Base-by-base conservation (phyloP, 306 rosid species). In the Sechiopsis laciniata region DNA sequence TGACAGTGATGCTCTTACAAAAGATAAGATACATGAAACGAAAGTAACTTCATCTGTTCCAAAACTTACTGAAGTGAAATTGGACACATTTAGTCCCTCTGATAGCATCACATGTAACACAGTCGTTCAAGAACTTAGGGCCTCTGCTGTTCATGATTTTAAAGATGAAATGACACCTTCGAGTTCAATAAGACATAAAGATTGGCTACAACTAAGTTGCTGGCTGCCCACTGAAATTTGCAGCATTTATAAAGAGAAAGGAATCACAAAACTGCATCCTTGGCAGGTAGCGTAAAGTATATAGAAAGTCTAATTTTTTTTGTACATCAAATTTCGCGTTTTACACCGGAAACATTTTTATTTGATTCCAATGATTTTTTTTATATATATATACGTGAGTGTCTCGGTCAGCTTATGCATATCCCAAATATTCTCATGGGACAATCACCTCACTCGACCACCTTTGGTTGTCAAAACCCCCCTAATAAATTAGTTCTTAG, bases 201-300 rank as follows among this genome's bases (percentile, higher is more conserved):
- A 80, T 85, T 61, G 70, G 78, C 75, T 90, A 73, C 84, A 87
- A 79, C 85, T 94, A 74, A 81, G 74, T 58, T 72, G 81, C 73
- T 94, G 97, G 98, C 92, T 94, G 76, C 89, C 96, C 62, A 78
- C 87, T 77, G 98, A 94, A 86, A 81, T 94, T 80, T 90, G 97
- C 81, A 82, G 85, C 78, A 76, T 86, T 62, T 94, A 90, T 81
- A 83, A 86, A 80, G 87, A 79, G 79, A 94, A 76, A 84, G 97
- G 98, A 84, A 89, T 94, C 73, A 82, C 85, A 42, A 90, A 86
- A 79, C 86, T 94, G 72, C 91, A 94, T 79, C 80, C 80, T 55
- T 94, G 98, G 98, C 98, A 94, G 97, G 97, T 90, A 88, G 66
- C 5, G 6, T 32, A 82, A 46, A 73, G 57, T 55, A 75, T 0